Base-by-base conservation (phyloP, 164 flowering plant species). In the Kingdonia uniflora region DNA sequence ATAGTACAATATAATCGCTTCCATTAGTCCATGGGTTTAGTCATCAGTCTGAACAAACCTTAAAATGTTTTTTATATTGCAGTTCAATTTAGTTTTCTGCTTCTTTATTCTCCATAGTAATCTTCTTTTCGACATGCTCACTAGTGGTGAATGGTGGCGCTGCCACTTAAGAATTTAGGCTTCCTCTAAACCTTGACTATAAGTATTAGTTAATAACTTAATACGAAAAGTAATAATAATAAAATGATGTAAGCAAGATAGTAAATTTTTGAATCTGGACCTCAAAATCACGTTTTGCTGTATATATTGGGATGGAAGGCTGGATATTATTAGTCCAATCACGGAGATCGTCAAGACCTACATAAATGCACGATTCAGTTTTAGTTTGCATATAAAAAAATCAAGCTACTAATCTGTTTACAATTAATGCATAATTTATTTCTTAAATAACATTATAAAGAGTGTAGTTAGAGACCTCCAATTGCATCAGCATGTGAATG, bases 401-500 rank as follows among this genome's bases (percentile, higher is more conserved):
- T 35, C 42, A 48, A 39, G 47, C 21, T 19, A 22, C n/a, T 26
- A 22, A 64, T 14, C 21, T 43, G 43, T 45, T 15, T 1, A 39
- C 41, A 39, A 48, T 19, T 42, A 56, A 13, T 20, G 35, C 8
- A 29, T 29, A 3, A 3, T 38, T 40, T 57, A 55, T n/a, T n/a
- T n/a, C n/a, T 14, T 45, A 14, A 57, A 63, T 51, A 55, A 52
- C 40, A 48, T 39, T 33, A 54, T 64, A 57, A 62, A 66, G 64
- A 66, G 60, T 52, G 69, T 22, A 59, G 68, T 47, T 62, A 71
- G 72, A 71, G 74, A 91, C 98, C 96, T 85, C 96, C 98, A 72
- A 91, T 87, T 50, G 96, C 98, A 80, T 87, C 98, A 61, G 98
- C 98, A 81, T 87, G 98, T 65, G 96, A 91, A 78, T 91, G 98